Conservation (phyloP, 345 rosid species). For the Nephelium lappaceum region DNA sequence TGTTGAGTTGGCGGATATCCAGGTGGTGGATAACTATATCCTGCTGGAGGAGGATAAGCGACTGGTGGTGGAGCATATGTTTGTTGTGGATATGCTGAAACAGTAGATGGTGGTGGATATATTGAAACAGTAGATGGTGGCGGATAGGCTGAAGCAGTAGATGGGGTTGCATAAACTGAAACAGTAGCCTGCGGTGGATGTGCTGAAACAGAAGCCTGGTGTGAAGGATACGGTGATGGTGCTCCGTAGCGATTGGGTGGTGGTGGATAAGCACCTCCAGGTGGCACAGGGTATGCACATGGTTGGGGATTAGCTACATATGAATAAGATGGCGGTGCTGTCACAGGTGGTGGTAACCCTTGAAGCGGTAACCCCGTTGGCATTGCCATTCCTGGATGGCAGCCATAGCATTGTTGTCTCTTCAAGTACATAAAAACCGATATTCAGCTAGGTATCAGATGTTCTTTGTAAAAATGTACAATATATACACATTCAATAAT, state of each 20-base stretch:
- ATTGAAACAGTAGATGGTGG: slow-evolving; percentile 32
- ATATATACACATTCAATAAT: slow-evolving; percentile 6
- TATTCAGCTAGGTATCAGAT: neutral
- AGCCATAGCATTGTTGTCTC: slow-evolving; percentile 38
- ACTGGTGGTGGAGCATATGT: slow-evolving; percentile 20
- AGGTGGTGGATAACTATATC: slow-evolving; percentile 22
- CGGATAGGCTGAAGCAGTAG: slow-evolving; percentile 32
- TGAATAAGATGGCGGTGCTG: slow-evolving; percentile 50
- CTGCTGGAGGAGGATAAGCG: slow-evolving; percentile 9
- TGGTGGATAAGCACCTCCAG: slow-evolving; percentile 28
- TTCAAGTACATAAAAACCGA: slow-evolving; percentile 32
- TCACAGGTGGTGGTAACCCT: slow-evolving; percentile 15
- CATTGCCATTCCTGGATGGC: neutral
- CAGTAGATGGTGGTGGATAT: neutral
- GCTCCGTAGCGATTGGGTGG: slow-evolving; percentile 13
- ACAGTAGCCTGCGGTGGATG: slow-evolving; percentile 45
- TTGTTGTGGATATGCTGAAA: neutral
- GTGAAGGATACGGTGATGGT: slow-evolving; percentile 37
- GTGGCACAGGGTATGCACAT: slow-evolving; percentile 34
- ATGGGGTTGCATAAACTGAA: slow-evolving; percentile 29
- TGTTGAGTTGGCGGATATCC: slow-evolving; percentile 44
- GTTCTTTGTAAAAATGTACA: neutral
- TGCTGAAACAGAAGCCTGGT: slow-evolving; percentile 24
- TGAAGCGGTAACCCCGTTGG: neutral
- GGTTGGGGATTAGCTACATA: slow-evolving; percentile 32